These are phyloP conservation scores for Zarea fungicola DNA, from an alignment of 2,329 filamentous ascomycete genomes.

Conservation along the genomic window DNA sequence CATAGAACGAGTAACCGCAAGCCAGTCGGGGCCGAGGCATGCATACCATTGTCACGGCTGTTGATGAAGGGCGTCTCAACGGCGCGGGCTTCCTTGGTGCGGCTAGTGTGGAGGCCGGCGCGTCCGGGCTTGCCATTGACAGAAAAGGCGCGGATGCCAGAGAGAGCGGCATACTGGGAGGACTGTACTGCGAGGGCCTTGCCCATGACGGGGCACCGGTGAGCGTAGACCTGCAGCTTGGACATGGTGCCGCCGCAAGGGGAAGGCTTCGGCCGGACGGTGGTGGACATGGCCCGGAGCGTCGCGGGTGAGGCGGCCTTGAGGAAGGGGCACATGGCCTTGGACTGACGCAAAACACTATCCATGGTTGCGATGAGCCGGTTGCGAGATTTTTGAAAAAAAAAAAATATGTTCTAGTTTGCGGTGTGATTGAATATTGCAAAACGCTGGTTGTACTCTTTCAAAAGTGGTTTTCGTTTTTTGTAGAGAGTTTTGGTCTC, in stretches of 20 bases:
- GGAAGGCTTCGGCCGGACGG: constrained; percentile 52
- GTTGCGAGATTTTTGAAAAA: too few relatives aligned
- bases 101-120: constrained; percentile 77
- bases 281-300: constrained; percentile 80
- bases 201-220: constrained; percentile 97
- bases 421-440: too few relatives aligned
- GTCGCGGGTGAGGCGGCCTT: constrained; percentile 90
- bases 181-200: constrained; percentile 90
- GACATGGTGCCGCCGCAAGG: constrained; percentile 91
- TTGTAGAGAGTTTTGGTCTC: background rate
- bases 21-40: too few relatives aligned
- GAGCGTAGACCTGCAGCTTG: constrained; percentile 88
- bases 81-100: constrained; percentile 69
- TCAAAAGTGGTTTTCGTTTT: background rate
- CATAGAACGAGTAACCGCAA: background rate
- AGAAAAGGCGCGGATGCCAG: constrained; percentile 47
- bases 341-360: constrained; percentile 88
- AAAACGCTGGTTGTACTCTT: too few relatives aligned
- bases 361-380: too few relatives aligned
- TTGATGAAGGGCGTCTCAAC: constrained; percentile 56
- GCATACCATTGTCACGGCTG: constrained; percentile 46
- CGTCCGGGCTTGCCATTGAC: constrained; percentile 50
- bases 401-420: too few relatives aligned
- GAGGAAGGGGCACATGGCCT: constrained; percentile 95
- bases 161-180: constrained; percentile 46